Evolutionary conservation across 2,329 filamentous ascomycete species (phyloP).

Genomic region (Phyllosticta capitalensis): DNA sequence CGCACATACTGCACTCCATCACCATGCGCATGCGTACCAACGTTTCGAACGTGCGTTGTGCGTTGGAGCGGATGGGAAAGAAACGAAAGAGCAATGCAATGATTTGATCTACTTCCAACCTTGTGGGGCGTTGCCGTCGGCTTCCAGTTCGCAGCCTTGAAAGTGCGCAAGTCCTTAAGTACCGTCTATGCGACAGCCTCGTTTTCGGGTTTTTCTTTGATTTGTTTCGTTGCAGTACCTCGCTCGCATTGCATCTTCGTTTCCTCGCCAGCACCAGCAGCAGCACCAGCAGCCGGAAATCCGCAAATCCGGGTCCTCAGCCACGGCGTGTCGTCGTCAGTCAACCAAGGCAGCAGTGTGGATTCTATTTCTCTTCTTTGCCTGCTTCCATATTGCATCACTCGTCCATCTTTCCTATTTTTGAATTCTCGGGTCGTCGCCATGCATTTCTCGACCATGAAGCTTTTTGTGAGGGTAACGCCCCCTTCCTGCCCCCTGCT

Average conservation of each 20-base stretch:
- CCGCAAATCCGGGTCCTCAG: not conserved
- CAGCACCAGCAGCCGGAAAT: not conserved
- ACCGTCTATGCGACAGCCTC: not conserved
- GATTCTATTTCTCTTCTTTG: not conserved
- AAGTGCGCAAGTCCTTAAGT: not conserved
- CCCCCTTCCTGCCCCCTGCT: not conserved
- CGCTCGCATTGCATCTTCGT: not conserved
- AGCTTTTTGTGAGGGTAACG: not conserved
- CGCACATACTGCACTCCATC: not conserved
- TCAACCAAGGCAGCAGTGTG: not conserved
- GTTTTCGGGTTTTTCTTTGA: not conserved
- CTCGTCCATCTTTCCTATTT: not conserved
- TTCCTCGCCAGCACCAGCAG: not conserved
- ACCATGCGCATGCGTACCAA: not conserved
- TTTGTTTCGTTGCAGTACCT: too few species aligned
- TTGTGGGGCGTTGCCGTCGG: not conserved
- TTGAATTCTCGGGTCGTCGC: not conserved
- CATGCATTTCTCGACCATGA: not conserved
- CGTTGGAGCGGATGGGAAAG: not conserved
- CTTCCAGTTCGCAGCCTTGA: not conserved
- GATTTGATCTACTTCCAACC: not conserved
- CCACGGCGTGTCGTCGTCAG: not conserved
- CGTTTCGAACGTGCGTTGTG: not conserved
- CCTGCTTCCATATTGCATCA: not conserved
- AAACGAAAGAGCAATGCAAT: not conserved